These are phyloP conservation scores for Colletotrichum lupini DNA, from an alignment of 2,329 filamentous ascomycete genomes.

Conservation along the genomic window DNA sequence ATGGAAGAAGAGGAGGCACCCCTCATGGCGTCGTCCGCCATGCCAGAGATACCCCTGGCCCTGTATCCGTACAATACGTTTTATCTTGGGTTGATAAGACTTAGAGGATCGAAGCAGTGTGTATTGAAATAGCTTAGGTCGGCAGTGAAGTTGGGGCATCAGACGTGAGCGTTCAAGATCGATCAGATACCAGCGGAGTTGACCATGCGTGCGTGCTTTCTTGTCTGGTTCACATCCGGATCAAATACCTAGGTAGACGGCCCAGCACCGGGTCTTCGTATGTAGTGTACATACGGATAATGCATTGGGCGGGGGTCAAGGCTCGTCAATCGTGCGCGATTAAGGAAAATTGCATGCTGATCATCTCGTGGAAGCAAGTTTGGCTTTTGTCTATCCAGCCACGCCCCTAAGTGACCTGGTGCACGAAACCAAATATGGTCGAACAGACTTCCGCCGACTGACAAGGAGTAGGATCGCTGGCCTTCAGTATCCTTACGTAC, in stretches of 20 bases:
- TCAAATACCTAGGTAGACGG: background rate
- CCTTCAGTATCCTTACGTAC: background rate
- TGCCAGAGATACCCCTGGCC: background rate
- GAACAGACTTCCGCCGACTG: conserved; percentile 11
- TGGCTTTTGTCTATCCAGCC: conserved; percentile 10
- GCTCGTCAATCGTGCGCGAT: background rate
- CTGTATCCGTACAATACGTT: background rate
- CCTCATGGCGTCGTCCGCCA: background rate
- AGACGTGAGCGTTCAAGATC: background rate
- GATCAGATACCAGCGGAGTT: background rate
- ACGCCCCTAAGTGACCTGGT: conserved; percentile 11
- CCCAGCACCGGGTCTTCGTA: no score
- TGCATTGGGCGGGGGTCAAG: background rate
- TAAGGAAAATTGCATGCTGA: conserved; percentile 17
- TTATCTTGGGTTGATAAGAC: background rate
- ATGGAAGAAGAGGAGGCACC: background rate
- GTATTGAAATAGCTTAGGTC: background rate
- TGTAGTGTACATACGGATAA: background rate
- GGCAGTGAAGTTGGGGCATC: background rate
- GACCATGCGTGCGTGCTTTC: background rate
- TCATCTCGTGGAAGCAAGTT: conserved; percentile 7
- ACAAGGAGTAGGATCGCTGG: conserved; percentile 17
- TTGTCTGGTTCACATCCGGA: background rate
- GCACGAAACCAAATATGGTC: conserved; percentile 4
- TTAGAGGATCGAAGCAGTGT: background rate